Evolutionary conservation across 257 asterid genomes (phyloP), one percentile per base, ranked within the genome.

Genomic region (Anisodus tanguticus): DNA sequence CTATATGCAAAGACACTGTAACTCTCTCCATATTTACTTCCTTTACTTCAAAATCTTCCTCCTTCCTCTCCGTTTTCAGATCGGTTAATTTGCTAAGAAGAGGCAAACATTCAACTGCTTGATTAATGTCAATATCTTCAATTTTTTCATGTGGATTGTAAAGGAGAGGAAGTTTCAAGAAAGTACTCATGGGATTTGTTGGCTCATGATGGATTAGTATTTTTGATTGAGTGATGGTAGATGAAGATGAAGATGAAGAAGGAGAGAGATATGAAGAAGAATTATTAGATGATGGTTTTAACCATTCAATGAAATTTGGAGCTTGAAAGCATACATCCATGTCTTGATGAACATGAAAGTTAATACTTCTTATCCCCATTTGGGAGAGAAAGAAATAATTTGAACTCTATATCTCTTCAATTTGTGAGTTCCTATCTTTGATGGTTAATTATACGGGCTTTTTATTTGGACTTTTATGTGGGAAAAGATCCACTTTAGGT

Each of bases 1-100:
- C 99, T 89, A 95, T 94, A 80, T 92, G 92, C 85, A 95, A 66
- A 83, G 94, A 87, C 88, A 94, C 95, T 8, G 88, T 80, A 67
- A 89, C 92, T 77, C 87, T 89, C 83, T 87, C 95, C 13, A 85
- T 53, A 72, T 89, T 81, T 37, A 89, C 92, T 2, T 72, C 85
- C n/a, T 60, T 62, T 16, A 41, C 45, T 43, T 57, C 87, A 77
- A 13, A 26, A 77, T 77, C 85, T 58, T 91, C 92, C 84, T 91
- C 92, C 37, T 91, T 82, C 49, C 77, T 82, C 45, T 80, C 84
- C 16, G 85, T 84, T n/a, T 80, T 84, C 31, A 60, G 62, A 81
- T 90, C 98, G 1, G 84, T 84, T 19, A 95, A 85, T 76, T 88
- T 83, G 90, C 91, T 93, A 12, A 95, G 94, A 59, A 95, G 97